A percentile compares a stretch with the other conserved stretches of the same genome.
Conservation (phyloP, 257 asterid species). For the Prunella vulgaris region DNA sequence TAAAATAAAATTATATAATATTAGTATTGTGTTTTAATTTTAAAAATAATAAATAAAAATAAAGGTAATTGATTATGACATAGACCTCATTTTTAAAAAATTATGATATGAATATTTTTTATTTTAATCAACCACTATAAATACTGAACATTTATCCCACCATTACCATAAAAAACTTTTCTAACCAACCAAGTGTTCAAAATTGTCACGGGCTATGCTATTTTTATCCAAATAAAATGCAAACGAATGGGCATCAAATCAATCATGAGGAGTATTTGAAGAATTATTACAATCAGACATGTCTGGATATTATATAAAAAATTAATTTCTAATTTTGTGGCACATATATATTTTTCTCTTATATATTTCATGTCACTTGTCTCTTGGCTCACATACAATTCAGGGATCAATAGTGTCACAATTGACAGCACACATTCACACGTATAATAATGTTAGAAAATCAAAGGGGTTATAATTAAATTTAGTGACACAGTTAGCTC, state of each 20-base stretch:
- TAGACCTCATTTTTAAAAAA: too few species aligned
- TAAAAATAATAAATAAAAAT: too few species aligned
- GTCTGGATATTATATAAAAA: constrained; percentile 10
- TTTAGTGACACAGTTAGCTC: constrained; percentile 13
- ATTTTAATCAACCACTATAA: too few species aligned
- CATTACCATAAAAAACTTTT: too few species aligned
- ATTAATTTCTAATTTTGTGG: constrained; percentile 14
- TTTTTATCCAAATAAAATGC: neutral
- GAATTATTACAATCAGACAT: constrained; percentile 31
- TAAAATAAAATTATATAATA: too few species aligned
- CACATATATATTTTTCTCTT: neutral
- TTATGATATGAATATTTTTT: too few species aligned
- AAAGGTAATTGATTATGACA: too few species aligned
- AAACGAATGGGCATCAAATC: constrained; percentile 21
- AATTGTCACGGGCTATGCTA: neutral
- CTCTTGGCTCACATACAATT: constrained; percentile 2
- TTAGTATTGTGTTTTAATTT: too few species aligned
- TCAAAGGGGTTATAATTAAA: neutral
- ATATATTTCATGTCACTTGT: constrained; percentile 18
- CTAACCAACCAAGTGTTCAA: too few species aligned
- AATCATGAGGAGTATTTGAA: constrained; percentile 14
- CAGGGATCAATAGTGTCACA: neutral
- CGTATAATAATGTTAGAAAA: neutral
- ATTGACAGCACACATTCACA: neutral
- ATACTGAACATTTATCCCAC: too few species aligned